These are phyloP conservation scores for Cocos nucifera DNA, from an alignment of 176 grass and related monocot species.

Conservation along the genomic window DNA sequence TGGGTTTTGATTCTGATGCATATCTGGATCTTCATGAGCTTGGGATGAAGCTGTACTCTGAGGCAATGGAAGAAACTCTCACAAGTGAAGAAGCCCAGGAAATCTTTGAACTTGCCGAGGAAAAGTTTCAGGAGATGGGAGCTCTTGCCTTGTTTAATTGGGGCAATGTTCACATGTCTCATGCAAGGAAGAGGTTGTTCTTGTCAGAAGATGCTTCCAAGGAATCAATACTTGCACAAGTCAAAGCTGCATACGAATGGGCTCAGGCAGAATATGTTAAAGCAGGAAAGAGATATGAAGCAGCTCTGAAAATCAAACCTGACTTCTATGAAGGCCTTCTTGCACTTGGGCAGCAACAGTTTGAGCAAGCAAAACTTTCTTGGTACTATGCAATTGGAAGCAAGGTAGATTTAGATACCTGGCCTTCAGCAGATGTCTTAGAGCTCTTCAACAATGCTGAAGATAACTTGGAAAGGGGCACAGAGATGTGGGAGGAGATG, in stretches of 20 bases:
- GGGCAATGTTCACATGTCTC: constrained; percentile 82
- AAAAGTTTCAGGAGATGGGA: constrained; percentile 82
- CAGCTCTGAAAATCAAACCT: constrained; percentile 60
- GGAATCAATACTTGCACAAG: constrained; percentile 32
- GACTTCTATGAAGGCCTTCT: constrained; percentile 78
- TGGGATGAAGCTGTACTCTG: constrained; percentile 56
- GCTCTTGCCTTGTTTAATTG: constrained; percentile 77
- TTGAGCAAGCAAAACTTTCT: constrained; percentile 87
- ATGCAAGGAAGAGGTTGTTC: constrained; percentile 54
- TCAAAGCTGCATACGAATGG: constrained; percentile 67
- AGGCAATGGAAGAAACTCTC: constrained; percentile 84
- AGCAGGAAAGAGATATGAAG: constrained; percentile 64
- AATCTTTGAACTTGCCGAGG: constrained; percentile 60
- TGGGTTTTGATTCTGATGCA: constrained; percentile 58
- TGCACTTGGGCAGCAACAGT: constrained; percentile 65
- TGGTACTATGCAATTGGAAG: constrained; percentile 65
- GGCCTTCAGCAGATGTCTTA: constrained; percentile 35
- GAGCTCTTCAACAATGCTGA: constrained; percentile 80
- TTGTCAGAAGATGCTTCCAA: constrained; percentile 46
- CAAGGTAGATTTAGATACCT: constrained; percentile 44
- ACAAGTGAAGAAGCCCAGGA: constrained; percentile 81
- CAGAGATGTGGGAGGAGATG: constrained; percentile 71
- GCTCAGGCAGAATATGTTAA: constrained; percentile 56
- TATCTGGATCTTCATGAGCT: constrained; percentile 65
- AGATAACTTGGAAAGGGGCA: constrained; percentile 75